phyloP scores from a whole-genome alignment of 2,329 filamentous ascomycete genomes.

The Talaromyces sp. region DNA sequence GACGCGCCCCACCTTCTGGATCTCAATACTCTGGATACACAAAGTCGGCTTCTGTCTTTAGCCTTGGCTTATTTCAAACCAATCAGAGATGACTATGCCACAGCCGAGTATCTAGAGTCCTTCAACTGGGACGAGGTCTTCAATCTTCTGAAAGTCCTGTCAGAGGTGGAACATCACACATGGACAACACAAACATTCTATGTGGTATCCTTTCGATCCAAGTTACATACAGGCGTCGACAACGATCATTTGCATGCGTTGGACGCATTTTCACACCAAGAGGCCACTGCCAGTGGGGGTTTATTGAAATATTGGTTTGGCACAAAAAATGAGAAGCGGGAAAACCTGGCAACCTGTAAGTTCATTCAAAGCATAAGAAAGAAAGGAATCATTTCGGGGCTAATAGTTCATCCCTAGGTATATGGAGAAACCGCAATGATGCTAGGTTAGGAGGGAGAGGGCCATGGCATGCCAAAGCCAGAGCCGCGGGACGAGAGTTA shows the following conservation, averaged over 20 bases:
- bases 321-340: constrained; percentile 65
- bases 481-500: constrained; percentile 50
- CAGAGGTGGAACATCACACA: constrained; percentile 47
- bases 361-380: too few species aligned
- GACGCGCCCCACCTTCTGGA: constrained; percentile 72
- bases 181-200: constrained; percentile 74
- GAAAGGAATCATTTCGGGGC: too few species aligned
- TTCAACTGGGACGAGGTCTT: constrained; percentile 78
- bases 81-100: constrained; percentile 72
- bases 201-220: constrained; percentile 80
- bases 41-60: constrained; percentile 70
- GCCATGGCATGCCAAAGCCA: constrained; percentile 59
- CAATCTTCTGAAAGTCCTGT: constrained; percentile 58
- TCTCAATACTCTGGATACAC: constrained; percentile 64
- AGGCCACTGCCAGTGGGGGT: constrained; percentile 77
- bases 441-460: constrained; percentile 62
- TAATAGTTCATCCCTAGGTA: too few species aligned
- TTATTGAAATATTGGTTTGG: constrained; percentile 96
- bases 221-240: constrained; percentile 68
- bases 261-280: constrained; percentile 77
- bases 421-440: constrained; percentile 64
- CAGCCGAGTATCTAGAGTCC: constrained; percentile 68
- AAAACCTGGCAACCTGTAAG: constrained; percentile 81
- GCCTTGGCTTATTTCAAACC: constrained; percentile 68
- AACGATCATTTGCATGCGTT: constrained; percentile 69